These are phyloP conservation scores for Colletotrichum viniferum DNA, from an alignment of 2,329 filamentous ascomycete species.

Conservation along the genomic window DNA sequence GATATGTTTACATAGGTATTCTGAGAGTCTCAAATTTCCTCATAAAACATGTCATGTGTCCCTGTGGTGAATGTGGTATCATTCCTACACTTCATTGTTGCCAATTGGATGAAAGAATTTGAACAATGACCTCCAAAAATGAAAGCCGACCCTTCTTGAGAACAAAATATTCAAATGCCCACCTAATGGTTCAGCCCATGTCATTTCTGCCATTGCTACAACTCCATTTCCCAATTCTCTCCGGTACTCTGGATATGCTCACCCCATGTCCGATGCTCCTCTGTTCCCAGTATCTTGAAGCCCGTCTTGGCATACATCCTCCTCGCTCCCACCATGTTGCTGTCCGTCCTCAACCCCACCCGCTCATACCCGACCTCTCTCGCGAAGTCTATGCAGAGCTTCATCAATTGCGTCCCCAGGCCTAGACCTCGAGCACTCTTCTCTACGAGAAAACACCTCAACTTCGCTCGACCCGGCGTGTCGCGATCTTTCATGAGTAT, in stretches of 20 bases:
- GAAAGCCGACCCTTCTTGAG: neutral
- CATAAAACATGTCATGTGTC: rapidly evolving
- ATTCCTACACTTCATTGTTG: neutral
- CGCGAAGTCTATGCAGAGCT: conserved; percentile 23
- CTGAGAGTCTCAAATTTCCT: neutral
- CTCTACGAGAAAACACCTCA: conserved; percentile 30
- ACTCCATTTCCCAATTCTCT: conserved; percentile 17
- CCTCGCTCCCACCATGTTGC: conserved; percentile 20
- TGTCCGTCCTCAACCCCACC: conserved; percentile 24
- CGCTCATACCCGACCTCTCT: conserved; percentile 21
- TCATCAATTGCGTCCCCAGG: conserved; percentile 20
- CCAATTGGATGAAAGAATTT: neutral
- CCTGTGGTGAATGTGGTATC: rapidly evolving
- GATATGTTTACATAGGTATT: rapidly evolving
- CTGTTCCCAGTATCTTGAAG: conserved; percentile 8
- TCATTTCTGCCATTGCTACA: neutral
- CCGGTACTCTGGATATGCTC: neutral
- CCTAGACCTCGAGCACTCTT: conserved; percentile 23
- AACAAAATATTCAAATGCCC: neutral
- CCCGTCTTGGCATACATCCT: conserved; percentile 24
- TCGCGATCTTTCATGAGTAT: conserved; percentile 24
- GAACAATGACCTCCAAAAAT: neutral
- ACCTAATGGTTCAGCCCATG: neutral
- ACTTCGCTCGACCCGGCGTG: conserved; percentile 21
- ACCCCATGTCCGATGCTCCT: neutral